These are phyloP conservation scores for Boletellus ananas DNA, from an alignment of 768 basidiomycete genomes.

Conservation along the genomic window DNA sequence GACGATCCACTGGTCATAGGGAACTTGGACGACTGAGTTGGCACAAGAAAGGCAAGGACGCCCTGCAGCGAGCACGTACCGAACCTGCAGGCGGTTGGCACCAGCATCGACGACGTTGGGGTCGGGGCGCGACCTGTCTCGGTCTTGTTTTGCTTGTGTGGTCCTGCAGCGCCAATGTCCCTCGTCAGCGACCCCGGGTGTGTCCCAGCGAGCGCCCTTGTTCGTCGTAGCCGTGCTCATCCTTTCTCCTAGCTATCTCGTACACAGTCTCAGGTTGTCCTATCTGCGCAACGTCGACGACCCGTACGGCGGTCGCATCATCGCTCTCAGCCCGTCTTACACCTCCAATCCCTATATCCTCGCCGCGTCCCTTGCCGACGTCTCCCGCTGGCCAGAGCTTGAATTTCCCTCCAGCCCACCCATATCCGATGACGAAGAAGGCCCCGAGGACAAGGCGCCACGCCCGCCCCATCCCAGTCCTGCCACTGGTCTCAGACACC, in stretches of 20 bases:
- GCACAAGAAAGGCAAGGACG: neutral
- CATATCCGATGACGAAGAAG: conserved; percentile 65
- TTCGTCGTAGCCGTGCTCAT: conserved; percentile 2
- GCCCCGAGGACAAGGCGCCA: conserved; percentile 32
- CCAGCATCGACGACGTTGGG: conserved; percentile 11
- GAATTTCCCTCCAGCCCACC: conserved; percentile 65
- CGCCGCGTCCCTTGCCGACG: conserved; percentile 75
- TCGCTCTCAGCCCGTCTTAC: conserved; percentile 76
- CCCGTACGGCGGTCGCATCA: conserved; percentile 75
- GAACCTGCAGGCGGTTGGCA: conserved; percentile 55
- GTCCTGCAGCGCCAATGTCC: conserved; percentile 40
- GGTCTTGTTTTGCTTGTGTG: neutral
- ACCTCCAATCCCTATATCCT: conserved; percentile 79
- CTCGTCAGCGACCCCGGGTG: conserved; percentile 64
- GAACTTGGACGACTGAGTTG: conserved; percentile 38
- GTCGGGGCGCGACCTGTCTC: neutral
- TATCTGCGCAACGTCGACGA: conserved; percentile 90
- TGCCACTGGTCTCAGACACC: conserved; percentile 65
- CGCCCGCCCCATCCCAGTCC: conserved; percentile 5
- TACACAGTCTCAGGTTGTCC: conserved; percentile 80
- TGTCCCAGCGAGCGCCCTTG: conserved; percentile 7
- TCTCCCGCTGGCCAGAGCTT: conserved; percentile 83
- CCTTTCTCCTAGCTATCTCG: conserved; percentile 50
- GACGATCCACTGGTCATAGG: conserved; percentile 75
- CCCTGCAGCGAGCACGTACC: conserved; percentile 35